Base-by-base conservation (phyloP, 2,329 filamentous ascomycete genomes). In the Neofusicoccum cordaticola region DNA sequence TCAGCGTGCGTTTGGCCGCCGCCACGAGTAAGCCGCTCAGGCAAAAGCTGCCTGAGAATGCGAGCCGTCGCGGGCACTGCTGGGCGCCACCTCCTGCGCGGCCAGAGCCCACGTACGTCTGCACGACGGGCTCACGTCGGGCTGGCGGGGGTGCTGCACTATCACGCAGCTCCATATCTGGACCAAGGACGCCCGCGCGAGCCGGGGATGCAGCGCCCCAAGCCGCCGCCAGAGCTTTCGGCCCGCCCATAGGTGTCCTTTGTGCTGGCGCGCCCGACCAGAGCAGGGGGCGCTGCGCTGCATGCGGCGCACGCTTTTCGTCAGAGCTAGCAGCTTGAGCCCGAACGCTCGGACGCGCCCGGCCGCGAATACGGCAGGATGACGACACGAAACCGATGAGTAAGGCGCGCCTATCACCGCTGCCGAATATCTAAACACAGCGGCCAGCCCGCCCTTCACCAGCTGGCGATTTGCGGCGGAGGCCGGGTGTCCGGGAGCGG, bases 211-310 rank as follows among this genome's bases (percentile, higher is more conserved):
- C 39, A 58, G 53, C 53, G 39, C 51, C 51, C 51, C 51, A 56
- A 56, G 51, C 51, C 39, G 53, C 53, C 53, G 53, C 53, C 17
- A 17, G 53, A 58, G 53, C 53, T 44, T 58, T 58, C 53, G 53
- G 53, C 53, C 53, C 53, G 53, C 53, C 39, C 52, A 57, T 58
- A 58, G 53, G 53, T 58, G 53, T 58, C 53, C 53, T 58, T 58
- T 58, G 53, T 58, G 53, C 19, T 58, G 53, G 52, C 37, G 37
- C 19, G 52, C 52, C 52, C 52, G 50, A 58, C 53, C 53, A 37
- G 37, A 58, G 53, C 53, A 58, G 53, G 53, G 53, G 53, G 53
- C 53, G 39, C 53, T 56, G 31, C 52, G 52, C 52, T 57, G 52
- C 52, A 57, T 57, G 52, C 52, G 52, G 52, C 37, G 27, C 48